A percentile compares a stretch with the other conserved stretches of the same genome.
Conservation (phyloP, 1,284 basidiomycete genomes). For the Apiotrichum porosum region DNA sequence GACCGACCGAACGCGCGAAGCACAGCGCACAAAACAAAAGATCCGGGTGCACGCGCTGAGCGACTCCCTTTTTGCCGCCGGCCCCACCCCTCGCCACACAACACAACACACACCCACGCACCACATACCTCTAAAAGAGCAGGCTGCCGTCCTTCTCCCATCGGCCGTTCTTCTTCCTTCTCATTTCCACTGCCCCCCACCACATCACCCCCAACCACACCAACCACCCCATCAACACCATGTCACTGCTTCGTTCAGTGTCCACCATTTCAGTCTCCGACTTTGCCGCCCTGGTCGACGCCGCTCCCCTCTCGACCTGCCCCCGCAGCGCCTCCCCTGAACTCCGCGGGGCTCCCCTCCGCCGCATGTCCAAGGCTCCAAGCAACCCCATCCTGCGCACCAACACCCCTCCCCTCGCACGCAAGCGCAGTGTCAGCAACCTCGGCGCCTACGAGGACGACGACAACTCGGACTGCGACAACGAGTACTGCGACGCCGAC, state of each 20-base stretch:
- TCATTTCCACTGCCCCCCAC: not conserved
- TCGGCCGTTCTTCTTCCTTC: too few relatives aligned
- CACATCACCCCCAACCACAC: not conserved
- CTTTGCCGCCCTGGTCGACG: constrained; percentile 1
- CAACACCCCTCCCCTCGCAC: not conserved
- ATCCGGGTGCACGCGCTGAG: too few relatives aligned
- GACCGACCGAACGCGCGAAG: too few relatives aligned
- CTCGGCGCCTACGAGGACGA: not conserved
- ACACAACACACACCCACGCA: too few relatives aligned
- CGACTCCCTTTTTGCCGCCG: too few relatives aligned
- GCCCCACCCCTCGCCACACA: too few relatives aligned
- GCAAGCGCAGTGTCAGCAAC: not conserved
- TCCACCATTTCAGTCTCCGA: constrained; percentile 8
- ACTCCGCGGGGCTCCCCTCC: not conserved
- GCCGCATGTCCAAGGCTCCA: not conserved
- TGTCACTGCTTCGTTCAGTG: constrained; percentile 2
- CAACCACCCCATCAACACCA: not conserved
- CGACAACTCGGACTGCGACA: not conserved
- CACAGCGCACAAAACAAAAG: too few relatives aligned
- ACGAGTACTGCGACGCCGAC: not conserved
- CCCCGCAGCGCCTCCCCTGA: not conserved
- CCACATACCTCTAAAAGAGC: too few relatives aligned
- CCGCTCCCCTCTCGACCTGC: not conserved
- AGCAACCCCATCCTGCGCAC: not conserved
- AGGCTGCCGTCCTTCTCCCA: too few relatives aligned